A percentile compares a stretch with the other conserved stretches of the same genome.
These are phyloP conservation scores for Sclerotiophoma versabilis DNA, from an alignment of 2,329 filamentous ascomycete species.

Conservation along the genomic window DNA sequence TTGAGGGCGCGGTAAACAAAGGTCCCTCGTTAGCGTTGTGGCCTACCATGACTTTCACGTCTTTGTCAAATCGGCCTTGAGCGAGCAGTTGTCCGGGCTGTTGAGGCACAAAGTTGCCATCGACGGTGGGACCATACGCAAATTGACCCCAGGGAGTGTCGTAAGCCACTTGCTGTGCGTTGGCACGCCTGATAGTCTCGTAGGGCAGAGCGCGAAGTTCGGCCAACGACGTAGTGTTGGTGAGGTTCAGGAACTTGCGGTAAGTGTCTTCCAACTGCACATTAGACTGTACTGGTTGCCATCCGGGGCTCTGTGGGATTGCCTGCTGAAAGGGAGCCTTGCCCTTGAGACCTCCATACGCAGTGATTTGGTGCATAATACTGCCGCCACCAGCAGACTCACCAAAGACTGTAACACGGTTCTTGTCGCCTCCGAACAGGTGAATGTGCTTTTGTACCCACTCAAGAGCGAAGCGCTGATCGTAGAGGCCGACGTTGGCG, in stretches of 20 bases:
- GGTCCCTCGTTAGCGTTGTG: constrained; percentile 57
- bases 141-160: constrained; percentile 45
- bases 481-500: constrained; percentile 46
- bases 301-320: constrained; percentile 52
- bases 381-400: constrained; percentile 49
- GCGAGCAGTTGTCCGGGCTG: constrained; percentile 46
- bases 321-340: constrained; percentile 48
- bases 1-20: constrained; percentile 52
- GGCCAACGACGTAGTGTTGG: constrained; percentile 43
- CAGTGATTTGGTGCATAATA: constrained; percentile 52
- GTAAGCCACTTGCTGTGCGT: constrained; percentile 38
- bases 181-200: constrained; percentile 45
- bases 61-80: constrained; percentile 47
- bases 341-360: constrained; percentile 50
- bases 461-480: constrained; percentile 50
- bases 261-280: constrained; percentile 41
- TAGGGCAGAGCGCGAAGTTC: constrained; percentile 43
- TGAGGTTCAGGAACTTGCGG: constrained; percentile 39
- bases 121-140: constrained; percentile 45
- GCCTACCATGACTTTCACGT: constrained; percentile 46
- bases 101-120: constrained; percentile 43
- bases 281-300: constrained; percentile 37
- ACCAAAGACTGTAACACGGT: constrained; percentile 49
- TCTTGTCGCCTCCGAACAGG: constrained; percentile 49
- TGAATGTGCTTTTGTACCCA: constrained; percentile 52